Evolutionary conservation across 139 green algal species (phyloP).

Genomic region (Closterium sp.): DNA sequence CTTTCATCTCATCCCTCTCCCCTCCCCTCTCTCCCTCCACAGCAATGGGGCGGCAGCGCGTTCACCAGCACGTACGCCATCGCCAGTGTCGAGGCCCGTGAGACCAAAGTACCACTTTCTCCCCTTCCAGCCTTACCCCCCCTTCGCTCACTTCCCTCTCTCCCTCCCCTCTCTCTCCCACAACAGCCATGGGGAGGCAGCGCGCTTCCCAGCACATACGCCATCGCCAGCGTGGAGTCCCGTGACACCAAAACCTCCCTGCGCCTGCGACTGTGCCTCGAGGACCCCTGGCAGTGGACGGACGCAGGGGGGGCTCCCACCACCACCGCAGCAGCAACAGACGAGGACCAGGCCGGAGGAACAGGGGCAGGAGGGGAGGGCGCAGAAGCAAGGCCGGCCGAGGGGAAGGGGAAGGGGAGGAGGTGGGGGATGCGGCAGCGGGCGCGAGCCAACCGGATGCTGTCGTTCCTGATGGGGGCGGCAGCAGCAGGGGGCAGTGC

Average conservation of each 20-base stretch:
- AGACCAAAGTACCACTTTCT: constrained; percentile 62
- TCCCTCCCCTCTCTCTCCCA: constrained; percentile 41
- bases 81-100: constrained; percentile 65
- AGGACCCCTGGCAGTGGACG: neutral
- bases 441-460: neutral
- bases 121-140: neutral
- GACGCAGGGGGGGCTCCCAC: neutral
- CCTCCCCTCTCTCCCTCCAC: constrained; percentile 42
- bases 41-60: neutral
- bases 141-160: neutral
- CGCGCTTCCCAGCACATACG: constrained; percentile 40
- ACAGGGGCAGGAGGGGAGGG: too few relatives aligned
- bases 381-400: neutral
- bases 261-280: constrained; percentile 45
- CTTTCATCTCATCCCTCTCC: too few relatives aligned
- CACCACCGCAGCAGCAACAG: neutral
- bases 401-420: neutral
- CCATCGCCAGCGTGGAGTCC: constrained; percentile 67
- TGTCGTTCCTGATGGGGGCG: neutral
- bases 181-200: constrained; percentile 32
- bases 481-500: neutral
- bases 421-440: neutral
- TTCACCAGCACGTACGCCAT: constrained; percentile 57
- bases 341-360: neutral
- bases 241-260: constrained; percentile 67